phyloP scores from a whole-genome alignment of 768 basidiomycete species.

The Suillus hirtellus region DNA sequence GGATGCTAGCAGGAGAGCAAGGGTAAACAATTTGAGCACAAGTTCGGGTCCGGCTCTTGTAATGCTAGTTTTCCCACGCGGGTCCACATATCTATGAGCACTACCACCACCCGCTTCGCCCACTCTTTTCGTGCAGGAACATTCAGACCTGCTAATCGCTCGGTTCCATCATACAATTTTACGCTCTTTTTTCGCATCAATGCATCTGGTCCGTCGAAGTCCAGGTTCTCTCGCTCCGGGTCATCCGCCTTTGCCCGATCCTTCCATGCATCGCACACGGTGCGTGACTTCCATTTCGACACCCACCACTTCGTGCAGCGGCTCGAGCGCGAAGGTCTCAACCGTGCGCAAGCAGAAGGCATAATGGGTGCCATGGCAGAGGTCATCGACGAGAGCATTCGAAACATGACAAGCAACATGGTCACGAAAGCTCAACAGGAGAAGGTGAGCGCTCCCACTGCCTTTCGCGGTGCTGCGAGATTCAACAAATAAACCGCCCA shows the following conservation, averaged over 20 bases:
- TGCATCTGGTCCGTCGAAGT: background rate
- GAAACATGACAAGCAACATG: constrained; percentile 95
- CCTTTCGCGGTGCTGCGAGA: background rate
- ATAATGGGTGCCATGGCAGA: constrained; percentile 97
- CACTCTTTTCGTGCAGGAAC: constrained; percentile 3
- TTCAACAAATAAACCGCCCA: background rate
- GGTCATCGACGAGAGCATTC: constrained; percentile 95
- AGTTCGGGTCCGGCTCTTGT: background rate
- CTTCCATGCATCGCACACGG: constrained; percentile 32
- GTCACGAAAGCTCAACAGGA: constrained; percentile 96
- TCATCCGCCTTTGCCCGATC: constrained; percentile 12
- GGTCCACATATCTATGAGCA: constrained; percentile 17
- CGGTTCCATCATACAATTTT: constrained; percentile 12
- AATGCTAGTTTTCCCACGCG: constrained; percentile 20
- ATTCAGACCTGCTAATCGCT: constrained; percentile 7
- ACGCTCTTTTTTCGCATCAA: background rate
- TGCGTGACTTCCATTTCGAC: constrained; percentile 80
- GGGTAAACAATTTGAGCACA: background rate
- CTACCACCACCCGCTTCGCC: constrained; percentile 14
- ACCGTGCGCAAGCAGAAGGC: constrained; percentile 90
- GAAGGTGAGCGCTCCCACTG: constrained; percentile 57
- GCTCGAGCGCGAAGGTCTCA: constrained; percentile 85
- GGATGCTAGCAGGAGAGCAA: background rate
- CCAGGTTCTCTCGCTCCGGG: background rate
- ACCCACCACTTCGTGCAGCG: constrained; percentile 94